Conservation (phyloP, 768 basidiomycete genomes). For the Leccinum olivaceopallidum region DNA sequence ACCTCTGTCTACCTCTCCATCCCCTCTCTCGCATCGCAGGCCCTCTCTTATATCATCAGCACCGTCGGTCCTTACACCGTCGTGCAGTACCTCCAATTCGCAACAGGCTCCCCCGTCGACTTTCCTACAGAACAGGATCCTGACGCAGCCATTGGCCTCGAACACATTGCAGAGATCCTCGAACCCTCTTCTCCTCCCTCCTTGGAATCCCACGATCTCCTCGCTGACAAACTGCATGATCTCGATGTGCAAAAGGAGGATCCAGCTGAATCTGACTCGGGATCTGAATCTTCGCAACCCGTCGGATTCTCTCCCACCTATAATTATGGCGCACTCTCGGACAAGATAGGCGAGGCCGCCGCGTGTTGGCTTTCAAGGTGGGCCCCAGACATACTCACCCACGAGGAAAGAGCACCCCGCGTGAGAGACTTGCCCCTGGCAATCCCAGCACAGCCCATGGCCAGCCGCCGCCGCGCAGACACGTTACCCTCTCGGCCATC, state of each 20-base stretch:
- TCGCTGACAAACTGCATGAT: constrained; percentile 33
- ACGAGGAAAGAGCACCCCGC: constrained; percentile 47
- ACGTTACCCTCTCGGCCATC: constrained; percentile 30
- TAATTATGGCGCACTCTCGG: constrained; percentile 84
- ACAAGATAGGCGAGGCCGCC: constrained; percentile 91
- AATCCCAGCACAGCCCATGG: constrained; percentile 14
- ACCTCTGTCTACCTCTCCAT: constrained; percentile 87
- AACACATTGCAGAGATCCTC: constrained; percentile 57
- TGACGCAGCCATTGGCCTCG: constrained; percentile 69
- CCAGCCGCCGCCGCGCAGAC: constrained; percentile 30
- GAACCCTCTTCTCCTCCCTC: constrained; percentile 31
- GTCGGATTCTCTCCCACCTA: constrained; percentile 41
- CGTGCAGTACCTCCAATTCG: constrained; percentile 76
- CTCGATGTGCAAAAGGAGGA: constrained; percentile 39
- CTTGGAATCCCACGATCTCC: constrained; percentile 21
- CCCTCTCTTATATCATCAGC: constrained; percentile 66
- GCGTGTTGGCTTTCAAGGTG: constrained; percentile 87
- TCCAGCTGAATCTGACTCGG: constrained; percentile 35
- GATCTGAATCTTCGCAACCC: constrained; percentile 24
- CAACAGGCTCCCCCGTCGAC: constrained; percentile 68
- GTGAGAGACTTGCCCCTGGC: constrained; percentile 19
- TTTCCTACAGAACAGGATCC: constrained; percentile 43
- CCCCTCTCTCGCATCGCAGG: constrained; percentile 71
- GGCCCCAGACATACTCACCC: constrained; percentile 74
- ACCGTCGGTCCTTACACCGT: constrained; percentile 82